These are phyloP conservation scores for Thymus quinquecostatus DNA, from an alignment of 257 asterid species.

Conservation along the genomic window DNA sequence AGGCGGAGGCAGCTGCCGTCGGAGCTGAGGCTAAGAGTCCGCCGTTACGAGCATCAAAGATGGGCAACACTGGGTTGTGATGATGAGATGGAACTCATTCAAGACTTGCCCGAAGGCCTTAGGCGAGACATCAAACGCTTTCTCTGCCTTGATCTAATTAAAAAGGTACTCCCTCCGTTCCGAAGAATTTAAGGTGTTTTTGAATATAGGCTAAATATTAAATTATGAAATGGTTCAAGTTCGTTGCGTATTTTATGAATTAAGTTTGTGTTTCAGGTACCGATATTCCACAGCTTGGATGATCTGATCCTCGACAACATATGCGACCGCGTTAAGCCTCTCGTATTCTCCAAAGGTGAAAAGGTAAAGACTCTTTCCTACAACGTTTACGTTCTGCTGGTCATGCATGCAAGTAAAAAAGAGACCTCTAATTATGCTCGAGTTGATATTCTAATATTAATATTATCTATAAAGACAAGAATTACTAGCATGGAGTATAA, in stretches of 20 bases:
- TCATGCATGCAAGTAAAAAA: no score
- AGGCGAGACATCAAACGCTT: slow-evolving; percentile 93
- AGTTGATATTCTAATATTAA: no score
- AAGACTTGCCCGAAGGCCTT: slow-evolving; percentile 89
- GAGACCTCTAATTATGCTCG: no score
- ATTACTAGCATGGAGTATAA: no score
- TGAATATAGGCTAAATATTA: no score
- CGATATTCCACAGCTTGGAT: slow-evolving; percentile 76
- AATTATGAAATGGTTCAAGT: no score
- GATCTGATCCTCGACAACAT: slow-evolving; percentile 90
- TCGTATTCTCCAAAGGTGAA: slow-evolving; percentile 83
- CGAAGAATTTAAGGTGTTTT: no score
- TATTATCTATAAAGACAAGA: no score
- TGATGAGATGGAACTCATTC: slow-evolving; percentile 81
- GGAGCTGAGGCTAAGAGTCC: slow-evolving; percentile 77
- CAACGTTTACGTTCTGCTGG: no score
- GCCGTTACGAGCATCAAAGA: slow-evolving; percentile 76
- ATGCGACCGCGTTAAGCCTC: slow-evolving; percentile 89
- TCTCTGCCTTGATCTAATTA: slow-evolving; percentile 81
- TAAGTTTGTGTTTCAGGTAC: slow-evolving; percentile 56
- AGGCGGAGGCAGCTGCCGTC: slow-evolving; percentile 83
- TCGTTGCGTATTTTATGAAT: no score
- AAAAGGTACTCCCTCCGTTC: slow-evolving; percentile 44
- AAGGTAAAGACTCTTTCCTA: slow-evolving; percentile 48
- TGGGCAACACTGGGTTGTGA: slow-evolving; percentile 82